phyloP scores from a whole-genome alignment of 2,329 filamentous ascomycete genomes.

The Alternaria novae-zelandiae region DNA sequence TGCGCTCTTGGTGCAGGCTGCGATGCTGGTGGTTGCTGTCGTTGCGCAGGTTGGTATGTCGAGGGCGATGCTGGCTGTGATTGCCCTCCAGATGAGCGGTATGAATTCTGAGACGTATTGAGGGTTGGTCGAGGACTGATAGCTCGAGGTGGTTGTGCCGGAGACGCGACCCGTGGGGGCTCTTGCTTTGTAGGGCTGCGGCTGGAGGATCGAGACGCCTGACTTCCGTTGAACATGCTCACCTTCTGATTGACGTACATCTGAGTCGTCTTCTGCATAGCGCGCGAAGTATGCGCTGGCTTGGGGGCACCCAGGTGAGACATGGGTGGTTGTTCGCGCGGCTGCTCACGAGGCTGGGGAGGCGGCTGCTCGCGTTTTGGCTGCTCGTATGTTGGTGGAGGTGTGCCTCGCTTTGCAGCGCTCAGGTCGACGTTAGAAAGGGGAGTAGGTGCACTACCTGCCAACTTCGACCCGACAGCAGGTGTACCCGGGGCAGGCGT shows the following conservation, averaged over 20 bases:
- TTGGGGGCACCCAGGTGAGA: conserved; percentile 86
- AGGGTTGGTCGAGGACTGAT: conserved; percentile 64
- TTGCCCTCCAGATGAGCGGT: conserved; percentile 14
- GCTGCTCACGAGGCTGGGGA: background rate
- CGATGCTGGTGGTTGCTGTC: conserved; percentile 1
- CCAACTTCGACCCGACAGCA: conserved; percentile 46
- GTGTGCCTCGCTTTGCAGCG: conserved; percentile 72
- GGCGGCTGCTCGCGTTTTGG: conserved; percentile 46
- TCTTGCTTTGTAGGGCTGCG: conserved; percentile 57
- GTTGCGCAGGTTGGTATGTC: conserved; percentile 12
- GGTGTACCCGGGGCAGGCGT: conserved; percentile 69
- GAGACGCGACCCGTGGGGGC: conserved; percentile 64
- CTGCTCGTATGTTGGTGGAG: conserved; percentile 85
- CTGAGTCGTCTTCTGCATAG: conserved; percentile 94
- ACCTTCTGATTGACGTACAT: conserved; percentile 85
- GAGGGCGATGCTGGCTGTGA: conserved; percentile 12
- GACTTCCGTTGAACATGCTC: conserved; percentile 69
- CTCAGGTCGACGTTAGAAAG: conserved; percentile 55
- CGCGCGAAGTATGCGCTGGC: conserved; percentile 87
- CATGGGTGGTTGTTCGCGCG: conserved; percentile 57
- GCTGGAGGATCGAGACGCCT: conserved; percentile 63
- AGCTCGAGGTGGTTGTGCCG: conserved; percentile 65
- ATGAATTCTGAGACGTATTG: conserved; percentile 38
- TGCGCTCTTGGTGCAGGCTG: conserved; percentile 9
- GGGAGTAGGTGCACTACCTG: conserved; percentile 53